These are phyloP conservation scores for Punica granatum DNA, from an alignment of 345 rosid genomes.

Conservation along the genomic window DNA sequence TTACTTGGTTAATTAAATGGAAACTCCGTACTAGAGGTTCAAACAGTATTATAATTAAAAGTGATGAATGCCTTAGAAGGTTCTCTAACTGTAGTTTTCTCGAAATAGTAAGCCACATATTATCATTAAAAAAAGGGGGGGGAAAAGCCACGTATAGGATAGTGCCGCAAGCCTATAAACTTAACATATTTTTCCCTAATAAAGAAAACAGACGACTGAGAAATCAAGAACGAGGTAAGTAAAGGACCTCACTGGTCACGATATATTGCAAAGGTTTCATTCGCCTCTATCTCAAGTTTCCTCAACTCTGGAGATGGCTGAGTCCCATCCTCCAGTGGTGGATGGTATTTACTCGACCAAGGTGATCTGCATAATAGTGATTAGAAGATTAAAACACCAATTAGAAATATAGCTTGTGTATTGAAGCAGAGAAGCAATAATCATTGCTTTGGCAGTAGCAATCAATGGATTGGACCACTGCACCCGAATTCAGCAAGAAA, in stretches of 20 bases:
- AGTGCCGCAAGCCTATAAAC: too few relatives aligned
- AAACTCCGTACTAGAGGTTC: not conserved
- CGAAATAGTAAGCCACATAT: too few relatives aligned
- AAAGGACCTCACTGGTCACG: slow-evolving; percentile 99
- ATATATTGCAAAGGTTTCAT: slow-evolving; percentile 74
- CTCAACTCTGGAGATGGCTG: slow-evolving; percentile 73
- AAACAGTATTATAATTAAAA: too few relatives aligned
- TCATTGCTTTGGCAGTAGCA: not conserved
- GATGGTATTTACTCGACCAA: slow-evolving; percentile 87
- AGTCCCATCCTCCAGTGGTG: slow-evolving; percentile 68
- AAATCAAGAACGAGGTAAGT: slow-evolving; percentile 53
- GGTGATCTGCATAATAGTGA: slow-evolving; percentile 55
- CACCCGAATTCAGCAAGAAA: not conserved
- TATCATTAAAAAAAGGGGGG: too few relatives aligned
- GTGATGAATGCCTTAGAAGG: not conserved
- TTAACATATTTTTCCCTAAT: not conserved
- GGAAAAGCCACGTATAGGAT: too few relatives aligned
- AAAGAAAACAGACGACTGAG: not conserved
- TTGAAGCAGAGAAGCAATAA: not conserved
- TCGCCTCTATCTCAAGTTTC: slow-evolving; percentile 88
- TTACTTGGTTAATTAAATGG: slow-evolving; percentile 24
- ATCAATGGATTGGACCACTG: not conserved
- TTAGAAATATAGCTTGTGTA: not conserved
- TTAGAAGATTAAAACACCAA: slow-evolving; percentile 5
- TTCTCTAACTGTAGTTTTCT: too few relatives aligned